Conservation (phyloP, 2,329 filamentous ascomycete genomes). For the Trichoderma asperellum region DNA sequence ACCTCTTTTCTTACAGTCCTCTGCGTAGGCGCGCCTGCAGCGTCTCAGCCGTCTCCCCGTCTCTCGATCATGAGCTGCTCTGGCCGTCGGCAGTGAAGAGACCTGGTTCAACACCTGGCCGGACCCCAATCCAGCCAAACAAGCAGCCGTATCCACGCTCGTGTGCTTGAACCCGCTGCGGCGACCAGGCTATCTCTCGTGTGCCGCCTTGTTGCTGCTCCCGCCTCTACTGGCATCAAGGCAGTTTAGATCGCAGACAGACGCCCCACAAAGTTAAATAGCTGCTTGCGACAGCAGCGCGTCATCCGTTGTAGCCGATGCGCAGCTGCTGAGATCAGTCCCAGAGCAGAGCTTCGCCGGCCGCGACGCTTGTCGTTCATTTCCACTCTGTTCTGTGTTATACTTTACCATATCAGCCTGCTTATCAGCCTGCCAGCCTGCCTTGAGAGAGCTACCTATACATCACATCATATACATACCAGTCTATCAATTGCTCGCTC, state of each 20-base stretch:
- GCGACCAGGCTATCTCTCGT: neutral
- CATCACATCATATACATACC: neutral
- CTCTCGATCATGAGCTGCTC: neutral
- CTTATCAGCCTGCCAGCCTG: neutral
- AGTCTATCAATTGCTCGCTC: neutral
- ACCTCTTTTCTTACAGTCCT: constrained; percentile 7
- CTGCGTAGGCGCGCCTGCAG: neutral
- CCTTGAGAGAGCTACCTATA: neutral
- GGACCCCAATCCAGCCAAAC: neutral
- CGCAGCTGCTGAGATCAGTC: neutral
- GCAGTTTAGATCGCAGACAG: constrained; percentile 10
- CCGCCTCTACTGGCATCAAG: neutral
- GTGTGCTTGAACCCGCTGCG: neutral
- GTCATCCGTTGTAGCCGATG: neutral
- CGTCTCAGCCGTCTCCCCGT: neutral
- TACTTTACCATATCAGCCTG: neutral
- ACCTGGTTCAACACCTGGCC: neutral
- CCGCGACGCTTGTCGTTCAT: neutral
- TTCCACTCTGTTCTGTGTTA: neutral
- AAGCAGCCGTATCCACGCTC: constrained; percentile 8
- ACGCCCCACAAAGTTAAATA: constrained; percentile 1
- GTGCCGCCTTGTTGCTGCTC: neutral
- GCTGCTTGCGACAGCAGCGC: neutral
- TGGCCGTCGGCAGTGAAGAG: neutral
- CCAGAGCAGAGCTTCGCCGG: neutral